Evolutionary conservation across 495 filamentous ascomycete genomes (phyloP), one percentile per base, ranked within the genome.

Genomic region (Neurospora sp.): DNA sequence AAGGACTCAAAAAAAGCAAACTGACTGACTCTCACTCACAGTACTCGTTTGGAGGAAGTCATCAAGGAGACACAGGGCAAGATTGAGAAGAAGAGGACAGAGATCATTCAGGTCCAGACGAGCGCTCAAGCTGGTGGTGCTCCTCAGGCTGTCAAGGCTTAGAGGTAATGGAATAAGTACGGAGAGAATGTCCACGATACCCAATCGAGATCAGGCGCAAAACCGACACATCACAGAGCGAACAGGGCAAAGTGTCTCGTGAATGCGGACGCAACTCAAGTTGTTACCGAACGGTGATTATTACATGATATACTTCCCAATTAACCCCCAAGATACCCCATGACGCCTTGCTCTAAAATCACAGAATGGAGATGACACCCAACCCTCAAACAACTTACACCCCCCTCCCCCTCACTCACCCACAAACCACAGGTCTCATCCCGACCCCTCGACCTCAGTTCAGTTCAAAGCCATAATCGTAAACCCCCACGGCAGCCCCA

Each of bases 61-160:
- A 95, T 99, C 75, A 86, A 89, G 75, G 90, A 91, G 44, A 88
- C 91, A 41, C 90, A 97, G 78, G 89, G 88, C 20, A 94, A 93
- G 83, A 90, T 91, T 72, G 94, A 98, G 79, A 89, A 88, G 77
- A 92, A 93, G 83, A 95, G 85, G 76, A 78, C 73, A 27, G 84
- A 87, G 71, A 87, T 87, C 42, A 84, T 87, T 40, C 83, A 86
- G 76, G 69, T 79, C 8, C 85, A 87, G 72, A 79, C 80, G 35
- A 78, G 80, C 39, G 79, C 83, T 6, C 85, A 87, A 70, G 79
- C 78, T 42, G 82, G 77, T 0, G 74, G 71, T 12, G 69, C 69
- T 14, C 59, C 48, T 9, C 75, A 77, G 69, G 72, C 78, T 18
- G 78, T 72, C 31, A 72, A 74, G 69, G 78, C 78, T 70, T 77